Conservation (phyloP, 306 rosid species). For the cucumber (Cucumis sativus) region Cucumber_9930_V3 NC_026657.2:32573501-32574000, state of each 20-base stretch:
- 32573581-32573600: slow-evolving; percentile 60
- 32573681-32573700: slow-evolving; percentile 59
- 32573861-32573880: slow-evolving; percentile 43
- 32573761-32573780: slow-evolving; percentile 5
- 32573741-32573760: slow-evolving; percentile 48
- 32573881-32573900: slow-evolving; percentile 25
- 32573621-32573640: slow-evolving; percentile 36
- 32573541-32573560: slow-evolving; percentile 41
- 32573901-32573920: background rate
- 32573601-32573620: slow-evolving; percentile 40
- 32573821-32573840: background rate
- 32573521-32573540: slow-evolving; percentile 48
- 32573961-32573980: slow-evolving; percentile 2
- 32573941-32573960: background rate
- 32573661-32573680: slow-evolving; percentile 51
- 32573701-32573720: slow-evolving; percentile 68
- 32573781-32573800: background rate
- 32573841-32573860: slow-evolving; percentile 19
- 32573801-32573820: slow-evolving; percentile 13
- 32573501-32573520: slow-evolving; percentile 53
- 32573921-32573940: background rate
- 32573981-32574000: slow-evolving; percentile 7
- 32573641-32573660: slow-evolving; percentile 40
- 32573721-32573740: slow-evolving; percentile 52
- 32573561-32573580: slow-evolving; percentile 75